Conservation (phyloP, 495 filamentous ascomycete species). For the Tricharina praecox region DNA sequence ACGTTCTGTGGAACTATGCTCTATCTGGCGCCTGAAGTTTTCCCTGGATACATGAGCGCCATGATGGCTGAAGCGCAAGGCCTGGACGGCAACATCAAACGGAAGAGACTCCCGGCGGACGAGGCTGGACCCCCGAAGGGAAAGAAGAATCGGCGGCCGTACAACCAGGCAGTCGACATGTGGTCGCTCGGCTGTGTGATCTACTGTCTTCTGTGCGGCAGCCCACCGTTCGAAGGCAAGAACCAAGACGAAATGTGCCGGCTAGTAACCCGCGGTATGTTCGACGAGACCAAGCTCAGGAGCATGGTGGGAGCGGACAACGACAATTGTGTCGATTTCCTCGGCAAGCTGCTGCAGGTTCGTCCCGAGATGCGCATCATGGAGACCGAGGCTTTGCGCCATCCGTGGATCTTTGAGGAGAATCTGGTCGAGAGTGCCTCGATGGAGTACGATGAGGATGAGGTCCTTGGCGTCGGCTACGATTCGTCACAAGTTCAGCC, state of each 20-base stretch:
- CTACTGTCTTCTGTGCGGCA: constrained; percentile 57
- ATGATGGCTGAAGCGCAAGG: constrained; percentile 4
- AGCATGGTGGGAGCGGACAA: constrained; percentile 11
- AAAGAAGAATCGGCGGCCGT: constrained; percentile 26
- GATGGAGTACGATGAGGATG: constrained; percentile 5
- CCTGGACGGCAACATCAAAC: constrained; percentile 13
- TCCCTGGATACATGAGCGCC: constrained; percentile 48
- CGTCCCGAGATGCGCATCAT: constrained; percentile 20
- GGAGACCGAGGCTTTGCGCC: constrained; percentile 20
- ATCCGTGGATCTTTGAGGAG: constrained; percentile 16
- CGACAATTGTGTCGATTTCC: constrained; percentile 17
- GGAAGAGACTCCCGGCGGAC: constrained; percentile 19
- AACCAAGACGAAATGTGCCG: constrained; percentile 25
- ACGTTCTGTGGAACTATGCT: constrained; percentile 93
- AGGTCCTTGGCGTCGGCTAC: constrained; percentile 4
- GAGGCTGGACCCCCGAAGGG: constrained; percentile 28
- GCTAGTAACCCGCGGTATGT: constrained; percentile 14
- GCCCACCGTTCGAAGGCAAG: constrained; percentile 60
- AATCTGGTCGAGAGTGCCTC: constrained; percentile 5
- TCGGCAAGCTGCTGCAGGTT: constrained; percentile 18
- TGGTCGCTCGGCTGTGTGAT: constrained; percentile 90
- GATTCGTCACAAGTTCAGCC: neutral
- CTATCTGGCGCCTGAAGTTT: constrained; percentile 93
- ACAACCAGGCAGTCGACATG: constrained; percentile 78
- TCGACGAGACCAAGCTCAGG: constrained; percentile 10